A percentile compares a stretch with the other conserved stretches of the same genome.
phyloP scores from a whole-genome alignment of 2,329 filamentous ascomycete species.

The Claviceps arundinis region DNA sequence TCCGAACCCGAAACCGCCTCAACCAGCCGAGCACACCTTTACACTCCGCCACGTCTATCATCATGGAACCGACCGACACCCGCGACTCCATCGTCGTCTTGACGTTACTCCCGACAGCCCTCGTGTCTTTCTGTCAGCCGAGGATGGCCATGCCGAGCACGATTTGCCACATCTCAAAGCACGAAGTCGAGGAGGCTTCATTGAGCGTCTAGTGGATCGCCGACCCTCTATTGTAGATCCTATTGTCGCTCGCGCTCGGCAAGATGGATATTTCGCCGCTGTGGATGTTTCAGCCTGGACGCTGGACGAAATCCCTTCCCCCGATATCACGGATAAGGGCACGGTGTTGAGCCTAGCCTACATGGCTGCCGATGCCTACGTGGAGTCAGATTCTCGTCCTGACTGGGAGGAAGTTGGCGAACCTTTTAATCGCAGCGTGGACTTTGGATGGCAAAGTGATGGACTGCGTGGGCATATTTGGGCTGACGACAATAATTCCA shows the following conservation, averaged over 20 bases:
- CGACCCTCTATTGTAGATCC: constrained; percentile 64
- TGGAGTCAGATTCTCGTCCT: constrained; percentile 52
- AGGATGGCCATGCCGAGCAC: constrained; percentile 41
- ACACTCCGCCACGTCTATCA: constrained; percentile 83
- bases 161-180: constrained; percentile 41
- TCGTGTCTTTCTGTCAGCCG: constrained; percentile 46
- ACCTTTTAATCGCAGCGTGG: constrained; percentile 71
- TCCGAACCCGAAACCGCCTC: constrained; percentile 28
- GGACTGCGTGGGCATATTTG: constrained; percentile 88
- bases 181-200: constrained; percentile 51
- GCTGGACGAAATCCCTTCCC: constrained; percentile 62
- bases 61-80: constrained; percentile 71
- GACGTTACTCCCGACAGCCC: constrained; percentile 48
- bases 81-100: constrained; percentile 60
- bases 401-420: constrained; percentile 75
- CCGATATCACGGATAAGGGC: constrained; percentile 73
- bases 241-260: constrained; percentile 59
- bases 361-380: constrained; percentile 85
- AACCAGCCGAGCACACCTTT: constrained; percentile 44
- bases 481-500: constrained; percentile 72
- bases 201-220: constrained; percentile 72
- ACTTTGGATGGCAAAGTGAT: constrained; percentile 87
- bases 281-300: constrained; percentile 70
- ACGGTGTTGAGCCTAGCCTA: constrained; percentile 74
- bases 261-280: constrained; percentile 51